Conservation (phyloP, 495 filamentous ascomycete genomes). For the Hapsidospora chrysogenum region DNA sequence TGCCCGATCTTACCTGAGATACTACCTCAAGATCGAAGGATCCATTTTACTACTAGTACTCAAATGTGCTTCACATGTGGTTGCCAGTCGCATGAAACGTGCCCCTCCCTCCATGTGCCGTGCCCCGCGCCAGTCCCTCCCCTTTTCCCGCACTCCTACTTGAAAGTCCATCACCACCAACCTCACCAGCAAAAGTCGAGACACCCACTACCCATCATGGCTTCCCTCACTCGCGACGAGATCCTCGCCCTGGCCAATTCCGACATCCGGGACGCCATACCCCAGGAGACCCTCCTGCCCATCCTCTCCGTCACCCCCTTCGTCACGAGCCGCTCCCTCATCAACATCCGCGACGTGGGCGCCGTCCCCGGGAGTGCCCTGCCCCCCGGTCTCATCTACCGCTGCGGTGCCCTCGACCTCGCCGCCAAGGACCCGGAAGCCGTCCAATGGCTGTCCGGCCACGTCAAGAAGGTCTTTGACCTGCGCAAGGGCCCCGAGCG, state of each 20-base stretch:
- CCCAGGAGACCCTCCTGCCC: conserved; percentile 9
- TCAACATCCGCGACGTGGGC: conserved; percentile 41
- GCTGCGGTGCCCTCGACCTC: conserved; percentile 27
- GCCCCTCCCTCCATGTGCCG: no score
- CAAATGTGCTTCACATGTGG: no score
- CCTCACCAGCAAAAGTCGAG: no score
- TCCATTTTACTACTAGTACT: no score
- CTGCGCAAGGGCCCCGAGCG: conserved; percentile 23
- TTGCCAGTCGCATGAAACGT: no score
- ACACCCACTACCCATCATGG: no score
- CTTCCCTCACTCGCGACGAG: conserved; percentile 8
- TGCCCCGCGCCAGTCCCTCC: no score
- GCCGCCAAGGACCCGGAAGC: conserved; percentile 18
- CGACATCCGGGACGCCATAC: conserved; percentile 17
- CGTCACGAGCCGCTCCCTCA: conserved; percentile 28
- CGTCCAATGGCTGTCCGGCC: conserved; percentile 13
- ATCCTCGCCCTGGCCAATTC: conserved; percentile 20
- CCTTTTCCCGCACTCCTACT: no score
- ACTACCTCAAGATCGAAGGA: no score
- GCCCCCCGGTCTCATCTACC: conserved; percentile 30
- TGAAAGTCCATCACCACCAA: no score
- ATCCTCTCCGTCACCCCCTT: conserved; percentile 33
- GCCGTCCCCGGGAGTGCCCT: conserved; percentile 23
- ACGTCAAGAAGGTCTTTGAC: conserved; percentile 25
- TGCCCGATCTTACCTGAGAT: no score